These are phyloP conservation scores for Alloteropsis semialata DNA, from an alignment of 176 grass and related monocot genomes.

Conservation along the genomic window DNA sequence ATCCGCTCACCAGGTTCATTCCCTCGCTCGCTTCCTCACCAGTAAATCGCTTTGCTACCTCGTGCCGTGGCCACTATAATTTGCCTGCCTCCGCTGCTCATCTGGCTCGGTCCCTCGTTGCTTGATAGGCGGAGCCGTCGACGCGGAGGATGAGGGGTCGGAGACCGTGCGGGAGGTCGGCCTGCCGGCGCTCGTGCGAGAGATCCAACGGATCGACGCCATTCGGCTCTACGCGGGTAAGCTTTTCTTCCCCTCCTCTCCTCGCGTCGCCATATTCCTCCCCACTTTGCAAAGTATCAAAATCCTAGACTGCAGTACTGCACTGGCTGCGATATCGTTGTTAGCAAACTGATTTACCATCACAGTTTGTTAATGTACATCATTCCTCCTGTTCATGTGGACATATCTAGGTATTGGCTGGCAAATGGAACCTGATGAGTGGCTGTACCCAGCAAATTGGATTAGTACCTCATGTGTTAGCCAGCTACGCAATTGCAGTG, in stretches of 20 bases:
- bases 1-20: conserved; percentile 33
- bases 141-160: background rate
- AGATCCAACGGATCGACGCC: conserved; percentile 60
- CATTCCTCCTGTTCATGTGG: background rate
- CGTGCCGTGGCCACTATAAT: too few relatives aligned
- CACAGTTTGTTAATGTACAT: too few relatives aligned
- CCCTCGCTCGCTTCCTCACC: background rate
- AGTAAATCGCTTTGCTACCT: too few relatives aligned
- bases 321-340: background rate
- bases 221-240: conserved; percentile 70
- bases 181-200: conserved; percentile 39
- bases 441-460: background rate
- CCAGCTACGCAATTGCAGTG: background rate
- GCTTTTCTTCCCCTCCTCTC: background rate
- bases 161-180: background rate
- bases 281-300: background rate
- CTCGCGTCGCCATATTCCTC: background rate
- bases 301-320: background rate
- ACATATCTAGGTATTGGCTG: background rate
- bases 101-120: background rate
- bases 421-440: background rate
- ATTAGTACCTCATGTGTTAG: background rate
- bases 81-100: background rate
- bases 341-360: too few relatives aligned
- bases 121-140: background rate